These are phyloP conservation scores for Cladosporium sp. DNA, from an alignment of 2,329 filamentous ascomycete genomes.

Conservation along the genomic window DNA sequence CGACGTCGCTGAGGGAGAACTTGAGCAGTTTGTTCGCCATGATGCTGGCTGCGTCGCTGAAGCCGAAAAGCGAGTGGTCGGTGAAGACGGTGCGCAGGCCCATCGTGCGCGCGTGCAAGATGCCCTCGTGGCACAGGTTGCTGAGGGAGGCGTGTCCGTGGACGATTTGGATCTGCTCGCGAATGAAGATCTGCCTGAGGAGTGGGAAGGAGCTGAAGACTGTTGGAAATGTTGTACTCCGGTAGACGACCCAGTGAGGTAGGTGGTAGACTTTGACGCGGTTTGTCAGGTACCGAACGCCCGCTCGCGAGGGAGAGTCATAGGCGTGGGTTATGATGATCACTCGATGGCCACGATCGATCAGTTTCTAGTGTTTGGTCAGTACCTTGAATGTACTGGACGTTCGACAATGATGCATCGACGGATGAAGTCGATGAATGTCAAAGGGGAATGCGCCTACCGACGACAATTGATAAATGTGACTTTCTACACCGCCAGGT, in stretches of 20 bases:
- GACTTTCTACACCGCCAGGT: slow-evolving; percentile 88
- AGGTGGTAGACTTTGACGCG: slow-evolving; percentile 98
- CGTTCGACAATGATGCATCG: not conserved
- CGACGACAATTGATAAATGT: slow-evolving; percentile 94
- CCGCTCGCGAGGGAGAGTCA: slow-evolving; percentile 55
- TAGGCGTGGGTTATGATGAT: slow-evolving; percentile 97
- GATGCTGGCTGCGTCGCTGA: slow-evolving; percentile 92
- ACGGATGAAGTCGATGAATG: not conserved
- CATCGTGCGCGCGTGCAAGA: slow-evolving; percentile 93
- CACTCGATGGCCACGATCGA: slow-evolving; percentile 96
- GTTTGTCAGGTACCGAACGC: slow-evolving; percentile 92
- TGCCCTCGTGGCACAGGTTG: slow-evolving; percentile 88
- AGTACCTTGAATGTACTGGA: not conserved
- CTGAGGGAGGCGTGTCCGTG: slow-evolving; percentile 95
- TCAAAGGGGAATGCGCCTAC: slow-evolving; percentile 33
- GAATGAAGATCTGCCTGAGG: slow-evolving; percentile 92
- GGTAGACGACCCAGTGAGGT: slow-evolving; percentile 92
- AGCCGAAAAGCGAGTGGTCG: slow-evolving; percentile 94
- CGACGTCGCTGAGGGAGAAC: slow-evolving; percentile 91
- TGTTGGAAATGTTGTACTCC: slow-evolving; percentile 86
- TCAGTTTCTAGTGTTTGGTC: slow-evolving; percentile 61
- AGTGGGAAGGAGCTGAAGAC: slow-evolving; percentile 98
- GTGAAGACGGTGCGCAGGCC: slow-evolving; percentile 92
- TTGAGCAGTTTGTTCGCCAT: slow-evolving; percentile 96
- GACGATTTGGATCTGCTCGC: slow-evolving; percentile 92